A percentile compares a stretch with the other conserved stretches of the same genome.
Conservation (phyloP, 495 filamentous ascomycete species). For the Podospora pseudopauciseta region DNA sequence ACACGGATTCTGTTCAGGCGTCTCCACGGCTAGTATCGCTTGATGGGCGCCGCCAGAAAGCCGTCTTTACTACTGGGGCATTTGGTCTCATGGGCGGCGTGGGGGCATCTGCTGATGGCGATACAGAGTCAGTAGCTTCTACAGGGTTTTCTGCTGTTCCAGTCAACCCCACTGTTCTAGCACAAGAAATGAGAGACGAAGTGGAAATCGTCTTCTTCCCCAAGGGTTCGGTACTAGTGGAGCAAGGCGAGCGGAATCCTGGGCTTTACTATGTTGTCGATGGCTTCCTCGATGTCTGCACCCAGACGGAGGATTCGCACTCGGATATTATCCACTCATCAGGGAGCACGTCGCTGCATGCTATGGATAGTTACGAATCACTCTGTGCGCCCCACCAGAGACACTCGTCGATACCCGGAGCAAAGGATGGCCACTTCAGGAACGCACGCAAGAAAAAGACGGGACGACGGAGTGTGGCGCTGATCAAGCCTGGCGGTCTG, state of each 20-base stretch:
- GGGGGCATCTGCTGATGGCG: slow-evolving; percentile 75
- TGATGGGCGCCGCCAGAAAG: slow-evolving; percentile 79
- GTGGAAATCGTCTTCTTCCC: slow-evolving; percentile 98
- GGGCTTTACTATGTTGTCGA: slow-evolving; percentile 98
- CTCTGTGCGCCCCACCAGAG: slow-evolving; percentile 25
- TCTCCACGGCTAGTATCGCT: slow-evolving; percentile 84
- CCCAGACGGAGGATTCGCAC: slow-evolving; percentile 36
- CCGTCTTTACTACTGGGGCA: slow-evolving; percentile 75
- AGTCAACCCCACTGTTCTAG: slow-evolving; percentile 52
- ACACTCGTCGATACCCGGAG: slow-evolving; percentile 18
- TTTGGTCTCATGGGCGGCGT: slow-evolving; percentile 94
- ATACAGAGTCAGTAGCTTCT: slow-evolving; percentile 79
- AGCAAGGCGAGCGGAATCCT: slow-evolving; percentile 92
- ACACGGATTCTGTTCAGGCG: slow-evolving; percentile 68
- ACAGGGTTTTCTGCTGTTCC: slow-evolving; percentile 46
- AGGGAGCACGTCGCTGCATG: slow-evolving; percentile 31
- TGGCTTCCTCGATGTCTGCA: slow-evolving; percentile 90
- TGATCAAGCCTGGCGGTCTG: slow-evolving; percentile 93
- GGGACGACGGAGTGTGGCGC: slow-evolving; percentile 63
- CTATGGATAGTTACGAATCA: slow-evolving; percentile 35
- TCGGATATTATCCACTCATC: slow-evolving; percentile 36
- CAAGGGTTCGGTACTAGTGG: slow-evolving; percentile 90
- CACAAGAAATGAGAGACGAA: slow-evolving; percentile 75
- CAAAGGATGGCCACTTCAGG: slow-evolving; percentile 14
- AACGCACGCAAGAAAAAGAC: slow-evolving; percentile 24